Base-by-base conservation (phyloP, 495 filamentous ascomycete genomes). In the Aspergillus haitiensis region DNA sequence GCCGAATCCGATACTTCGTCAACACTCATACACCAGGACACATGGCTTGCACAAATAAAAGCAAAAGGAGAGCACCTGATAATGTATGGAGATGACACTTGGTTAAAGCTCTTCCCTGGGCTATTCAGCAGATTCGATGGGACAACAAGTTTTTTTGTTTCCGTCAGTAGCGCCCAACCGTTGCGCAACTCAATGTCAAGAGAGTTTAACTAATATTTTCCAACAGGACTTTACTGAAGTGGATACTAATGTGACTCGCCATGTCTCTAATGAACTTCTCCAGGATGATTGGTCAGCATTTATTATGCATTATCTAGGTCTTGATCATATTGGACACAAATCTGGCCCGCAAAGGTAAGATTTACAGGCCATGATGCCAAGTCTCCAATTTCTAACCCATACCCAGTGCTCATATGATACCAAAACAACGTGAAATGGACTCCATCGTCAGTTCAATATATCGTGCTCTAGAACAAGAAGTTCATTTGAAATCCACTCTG, bases 81-180 rank as follows among this genome's bases (percentile, higher is more conserved):
- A 69, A 93, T 99, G 90, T 97, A 95, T 64, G 94, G 94, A 45
- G 94, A 99, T 68, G 94, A 99, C 71, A 99, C 94, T 12, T 99
- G 94, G 94, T 77, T 98, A 56, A 98, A 97, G 72, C 82, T 99
- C 36, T 98, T 99, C 69, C 94, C 94, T 6, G 84, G 82, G 7
- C 88, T 86, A 39, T 99, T 99, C 74, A 83, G 83, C 62, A 85
- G 93, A 34, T 79, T 84, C 16, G 94, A 99, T 69, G 95, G 95
- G 37, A 98, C 95, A 2, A 90, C 91, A 37, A 97, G 93, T 73
- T 99, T 99, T 70, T 99, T 97, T 72, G 94, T 99, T 60, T 93
- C 94, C 74, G 92, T 97, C 67, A 82, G 89, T 86, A 56, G 49
- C 65, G 62, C 49, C 48, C 36, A 36, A 68, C 42, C 18, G n/a